Base-by-base conservation (phyloP, 768 basidiomycete genomes). In the Collybia sordida region DNA sequence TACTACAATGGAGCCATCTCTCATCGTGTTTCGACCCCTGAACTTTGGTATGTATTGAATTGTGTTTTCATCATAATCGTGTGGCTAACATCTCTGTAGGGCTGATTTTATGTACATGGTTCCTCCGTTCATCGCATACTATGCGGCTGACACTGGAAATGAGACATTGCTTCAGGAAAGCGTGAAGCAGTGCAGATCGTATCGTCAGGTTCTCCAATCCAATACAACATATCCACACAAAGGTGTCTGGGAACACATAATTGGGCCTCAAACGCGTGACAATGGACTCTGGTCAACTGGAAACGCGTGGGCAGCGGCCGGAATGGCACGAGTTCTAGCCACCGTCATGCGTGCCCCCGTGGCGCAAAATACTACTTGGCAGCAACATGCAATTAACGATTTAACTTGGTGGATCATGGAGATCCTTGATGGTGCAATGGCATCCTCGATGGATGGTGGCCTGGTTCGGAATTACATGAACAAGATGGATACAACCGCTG, bases 251-350 rank as follows among this genome's bases (percentile, higher is more conserved):
- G 49, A 59, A 12, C 75, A 77, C 58, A 78, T 79, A 40, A 57
- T 72, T n/a, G 77, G 76, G 2, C 72, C 72, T 12, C 42, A 62
- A 31, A 64, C 51, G 45, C 42, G 58, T n/a, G 77, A 79, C 45
- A 55, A 64, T 0, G 75, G 75, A 2, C 45, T 77, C 6, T 79
- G 77, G 75, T 69, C 72, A 3, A 76, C 76, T 40, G 81, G 82
- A 3, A 89, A 89, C 56, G 88, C 68, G 0, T 89, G 88, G 88
- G 86, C 85, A 0, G 83, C 83, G 1, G 80, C 78, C 0, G 86
- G 86, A 1, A 83, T 85, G 75, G 65, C 81, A 21, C 73, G 86
- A 3, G 82, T 88, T 6, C 64, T 79, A 24, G 76, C 76, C 19
- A 74, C 75, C 0, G 59, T 78, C 7, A 56, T 72, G 35, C 73